A percentile compares a stretch with the other conserved stretches of the same genome.
Evolutionary conservation across 2,329 filamentous ascomycete species (phyloP).

Genomic region (Calcarisporium arbuscula): DNA sequence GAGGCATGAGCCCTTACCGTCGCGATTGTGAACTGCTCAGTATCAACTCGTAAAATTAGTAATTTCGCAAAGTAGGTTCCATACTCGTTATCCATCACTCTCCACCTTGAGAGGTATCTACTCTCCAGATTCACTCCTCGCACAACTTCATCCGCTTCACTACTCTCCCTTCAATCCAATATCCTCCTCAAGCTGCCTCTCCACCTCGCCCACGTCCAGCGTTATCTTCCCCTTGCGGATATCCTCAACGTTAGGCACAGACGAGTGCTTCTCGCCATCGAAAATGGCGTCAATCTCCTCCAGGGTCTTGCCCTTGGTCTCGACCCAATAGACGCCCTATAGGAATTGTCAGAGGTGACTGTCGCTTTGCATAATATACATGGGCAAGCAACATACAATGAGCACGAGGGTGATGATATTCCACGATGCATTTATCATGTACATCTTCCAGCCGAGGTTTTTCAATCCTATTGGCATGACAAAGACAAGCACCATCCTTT

Average conservation of each 20-base stretch:
- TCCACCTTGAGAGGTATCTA: too few relatives aligned
- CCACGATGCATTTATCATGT: constrained; percentile 19
- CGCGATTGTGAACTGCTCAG: too few relatives aligned
- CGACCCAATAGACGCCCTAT: constrained; percentile 19
- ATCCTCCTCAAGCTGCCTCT: constrained; percentile 8
- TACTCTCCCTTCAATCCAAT: constrained; percentile 6
- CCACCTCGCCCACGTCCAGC: constrained; percentile 7
- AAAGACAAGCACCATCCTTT: constrained; percentile 13
- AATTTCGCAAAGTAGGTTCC: too few relatives aligned
- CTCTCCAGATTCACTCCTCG: too few relatives aligned
- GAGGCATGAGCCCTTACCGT: too few relatives aligned
- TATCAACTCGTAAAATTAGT: too few relatives aligned
- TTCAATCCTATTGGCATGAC: constrained; percentile 16
- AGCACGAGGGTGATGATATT: constrained; percentile 15
- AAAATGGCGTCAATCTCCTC: constrained; percentile 34
- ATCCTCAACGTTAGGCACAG: constrained; percentile 13
- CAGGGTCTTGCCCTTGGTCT: constrained; percentile 38
- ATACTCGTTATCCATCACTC: too few relatives aligned
- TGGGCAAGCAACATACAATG: constrained; percentile 4
- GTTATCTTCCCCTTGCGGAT: constrained; percentile 8
- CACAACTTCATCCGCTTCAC: too few relatives aligned
- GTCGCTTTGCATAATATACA: too few relatives aligned
- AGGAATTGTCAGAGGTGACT: not conserved
- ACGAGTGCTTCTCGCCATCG: constrained; percentile 13
- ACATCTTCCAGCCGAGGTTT: constrained; percentile 18